phyloP scores from a whole-genome alignment of 1,284 basidiomycete species.

The Amylostereum areolatum region DNA sequence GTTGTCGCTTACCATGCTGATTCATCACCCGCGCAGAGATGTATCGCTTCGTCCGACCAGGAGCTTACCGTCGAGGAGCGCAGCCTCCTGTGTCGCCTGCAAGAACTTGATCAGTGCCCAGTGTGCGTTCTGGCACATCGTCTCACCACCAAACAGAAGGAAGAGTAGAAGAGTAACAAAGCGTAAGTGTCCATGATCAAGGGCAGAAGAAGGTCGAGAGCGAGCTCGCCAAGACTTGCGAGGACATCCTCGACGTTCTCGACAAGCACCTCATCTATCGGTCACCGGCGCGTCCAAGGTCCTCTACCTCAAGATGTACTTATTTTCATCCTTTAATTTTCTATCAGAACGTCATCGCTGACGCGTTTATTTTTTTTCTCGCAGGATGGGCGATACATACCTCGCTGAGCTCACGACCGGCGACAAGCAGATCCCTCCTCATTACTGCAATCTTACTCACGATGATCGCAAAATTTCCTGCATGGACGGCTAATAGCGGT shows the following conservation, averaged over 20 bases:
- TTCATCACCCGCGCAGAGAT: constrained; percentile 72
- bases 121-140: constrained; percentile 98
- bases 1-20: constrained; percentile 12
- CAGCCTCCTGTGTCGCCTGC: constrained; percentile 98
- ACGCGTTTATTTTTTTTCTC: constrained; percentile 1
- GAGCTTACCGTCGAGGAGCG: constrained; percentile 99
- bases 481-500: no score
- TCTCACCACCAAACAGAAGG: constrained; percentile 99
- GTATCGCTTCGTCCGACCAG: constrained; percentile 92
- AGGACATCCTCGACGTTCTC: constrained; percentile 98
- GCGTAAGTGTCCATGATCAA: constrained; percentile 99
- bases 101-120: constrained; percentile 99
- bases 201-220: constrained; percentile 97
- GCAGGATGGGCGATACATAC: constrained; percentile 99
- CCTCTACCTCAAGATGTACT: constrained; percentile 99
- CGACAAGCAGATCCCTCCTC: constrained; percentile 67
- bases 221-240: constrained; percentile 98
- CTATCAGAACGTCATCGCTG: constrained; percentile 1
- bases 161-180: constrained; percentile 99
- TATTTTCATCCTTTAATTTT: constrained; percentile 7
- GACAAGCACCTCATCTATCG: constrained; percentile 98
- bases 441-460: no score
- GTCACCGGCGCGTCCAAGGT: constrained; percentile 99
- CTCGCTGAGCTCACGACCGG: constrained; percentile 99
- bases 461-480: no score